Evolutionary conservation across 2,329 filamentous ascomycete species (phyloP).

Genomic region (Penicillium sp.): DNA sequence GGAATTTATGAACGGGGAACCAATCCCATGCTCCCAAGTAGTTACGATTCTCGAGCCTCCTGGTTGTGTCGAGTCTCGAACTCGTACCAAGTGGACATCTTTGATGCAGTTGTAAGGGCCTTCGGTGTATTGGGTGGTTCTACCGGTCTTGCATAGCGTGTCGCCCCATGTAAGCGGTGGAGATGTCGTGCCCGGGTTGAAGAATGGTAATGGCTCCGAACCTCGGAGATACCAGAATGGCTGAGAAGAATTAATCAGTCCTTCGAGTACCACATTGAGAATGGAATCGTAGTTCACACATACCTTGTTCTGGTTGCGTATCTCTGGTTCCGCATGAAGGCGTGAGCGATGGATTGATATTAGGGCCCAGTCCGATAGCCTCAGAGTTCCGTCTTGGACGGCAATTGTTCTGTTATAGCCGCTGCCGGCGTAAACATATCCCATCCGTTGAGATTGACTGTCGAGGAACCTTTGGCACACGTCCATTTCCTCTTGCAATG

Average conservation of each 20-base stretch:
- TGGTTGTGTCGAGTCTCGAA: neutral
- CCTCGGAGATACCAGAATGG: neutral
- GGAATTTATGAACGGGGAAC: no score
- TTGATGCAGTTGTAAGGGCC: neutral
- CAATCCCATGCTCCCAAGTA: neutral
- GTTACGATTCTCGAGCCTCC: neutral
- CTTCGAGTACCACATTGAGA: neutral
- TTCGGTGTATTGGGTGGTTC: neutral
- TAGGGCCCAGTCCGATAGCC: slow-evolving; percentile 1
- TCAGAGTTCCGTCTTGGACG: neutral
- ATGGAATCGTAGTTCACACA: neutral
- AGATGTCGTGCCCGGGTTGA: neutral
- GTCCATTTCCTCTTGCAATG: neutral
- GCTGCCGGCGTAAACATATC: neutral
- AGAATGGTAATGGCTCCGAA: neutral
- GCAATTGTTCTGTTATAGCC: neutral
- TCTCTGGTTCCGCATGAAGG: neutral
- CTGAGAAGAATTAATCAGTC: neutral
- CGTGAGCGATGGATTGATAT: neutral
- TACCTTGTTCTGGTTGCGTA: neutral
- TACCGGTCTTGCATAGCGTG: neutral
- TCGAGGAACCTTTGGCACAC: neutral
- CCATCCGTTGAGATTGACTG: neutral
- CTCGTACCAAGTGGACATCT: neutral
- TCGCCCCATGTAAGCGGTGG: neutral